Conservation (phyloP, 768 basidiomycete species). For the Coprinopsis strossmayeri region DNA sequence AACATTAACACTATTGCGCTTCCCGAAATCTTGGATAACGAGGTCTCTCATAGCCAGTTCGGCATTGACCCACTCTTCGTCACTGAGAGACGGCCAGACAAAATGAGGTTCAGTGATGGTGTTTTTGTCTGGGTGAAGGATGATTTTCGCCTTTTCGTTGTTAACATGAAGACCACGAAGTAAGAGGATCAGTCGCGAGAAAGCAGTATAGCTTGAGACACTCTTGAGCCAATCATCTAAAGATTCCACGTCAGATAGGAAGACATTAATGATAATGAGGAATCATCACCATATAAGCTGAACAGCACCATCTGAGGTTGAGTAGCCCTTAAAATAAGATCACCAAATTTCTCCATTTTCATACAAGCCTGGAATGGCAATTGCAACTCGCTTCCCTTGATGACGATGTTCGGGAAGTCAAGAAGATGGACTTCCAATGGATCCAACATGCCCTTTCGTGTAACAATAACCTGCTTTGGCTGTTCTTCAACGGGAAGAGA, state of each 20-base stretch:
- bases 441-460: constrained; percentile 99
- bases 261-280: background rate
- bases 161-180: constrained; percentile 97
- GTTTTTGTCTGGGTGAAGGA: constrained; percentile 93
- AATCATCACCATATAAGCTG: constrained; percentile 78
- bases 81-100: constrained; percentile 89
- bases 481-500: constrained; percentile 99
- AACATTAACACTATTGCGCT: constrained; percentile 98
- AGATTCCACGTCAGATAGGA: constrained; percentile 2
- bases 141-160: constrained; percentile 99
- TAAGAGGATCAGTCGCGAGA: constrained; percentile 95
- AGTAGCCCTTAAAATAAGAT: constrained; percentile 91
- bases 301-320: constrained; percentile 99
- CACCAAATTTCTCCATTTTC: constrained; percentile 99
- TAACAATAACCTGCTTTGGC: constrained; percentile 99
- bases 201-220: constrained; percentile 97
- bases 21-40: constrained; percentile 94
- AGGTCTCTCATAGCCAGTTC: constrained; percentile 98
- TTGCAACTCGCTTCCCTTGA: constrained; percentile 97
- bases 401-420: constrained; percentile 99
- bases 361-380: constrained; percentile 99
- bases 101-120: constrained; percentile 97
- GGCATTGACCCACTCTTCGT: constrained; percentile 99
- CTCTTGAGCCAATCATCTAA: constrained; percentile 98
- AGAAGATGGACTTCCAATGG: constrained; percentile 97